Evolutionary conservation across 2,329 filamentous ascomycete species (phyloP).

Genomic region (Calcarisporium arbuscula): DNA sequence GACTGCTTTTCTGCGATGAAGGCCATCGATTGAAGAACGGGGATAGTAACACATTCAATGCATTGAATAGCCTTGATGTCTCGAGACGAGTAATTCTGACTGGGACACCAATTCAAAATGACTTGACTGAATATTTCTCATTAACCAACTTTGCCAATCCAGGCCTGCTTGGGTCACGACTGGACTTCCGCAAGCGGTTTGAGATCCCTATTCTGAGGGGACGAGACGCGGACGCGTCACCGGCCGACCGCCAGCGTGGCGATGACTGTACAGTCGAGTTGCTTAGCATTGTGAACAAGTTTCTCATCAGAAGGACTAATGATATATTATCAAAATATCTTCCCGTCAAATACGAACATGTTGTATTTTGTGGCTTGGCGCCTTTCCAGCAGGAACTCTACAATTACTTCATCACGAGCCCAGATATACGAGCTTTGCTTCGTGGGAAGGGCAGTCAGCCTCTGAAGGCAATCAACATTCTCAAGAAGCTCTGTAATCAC

Average conservation of each 20-base stretch:
- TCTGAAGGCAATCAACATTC: slow-evolving; percentile 88
- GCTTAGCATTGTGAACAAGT: slow-evolving; percentile 85
- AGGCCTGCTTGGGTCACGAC: slow-evolving; percentile 77
- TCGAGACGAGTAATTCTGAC: slow-evolving; percentile 89
- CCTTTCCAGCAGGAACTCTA: slow-evolving; percentile 91
- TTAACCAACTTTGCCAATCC: slow-evolving; percentile 96
- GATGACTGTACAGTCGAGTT: slow-evolving; percentile 79
- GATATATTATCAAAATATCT: slow-evolving; percentile 97
- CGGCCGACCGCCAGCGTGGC: slow-evolving; percentile 73
- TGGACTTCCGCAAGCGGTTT: slow-evolving; percentile 89
- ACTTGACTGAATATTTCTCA: slow-evolving; percentile 95
- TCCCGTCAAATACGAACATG: slow-evolving; percentile 97
- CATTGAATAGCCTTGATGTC: slow-evolving; percentile 85
- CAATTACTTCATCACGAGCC: slow-evolving; percentile 94
- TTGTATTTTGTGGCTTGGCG: slow-evolving; percentile 93
- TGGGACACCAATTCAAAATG: slow-evolving; percentile 96
- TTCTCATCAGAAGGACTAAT: slow-evolving; percentile 96
- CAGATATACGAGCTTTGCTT: slow-evolving; percentile 86
- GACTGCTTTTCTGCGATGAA: slow-evolving; percentile 90
- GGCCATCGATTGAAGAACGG: slow-evolving; percentile 95
- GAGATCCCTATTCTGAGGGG: slow-evolving; percentile 89
- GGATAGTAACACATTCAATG: slow-evolving; percentile 90
- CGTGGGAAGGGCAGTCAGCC: slow-evolving; percentile 93
- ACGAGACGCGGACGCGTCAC: slow-evolving; percentile 82
- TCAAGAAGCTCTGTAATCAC: slow-evolving; percentile 98